Percentiles rank a stretch among this genome's conserved stretches.
These are phyloP conservation scores for Sungouiella blattae DNA, from an alignment of 805 yeast species.

Conservation along the genomic window DNA sequence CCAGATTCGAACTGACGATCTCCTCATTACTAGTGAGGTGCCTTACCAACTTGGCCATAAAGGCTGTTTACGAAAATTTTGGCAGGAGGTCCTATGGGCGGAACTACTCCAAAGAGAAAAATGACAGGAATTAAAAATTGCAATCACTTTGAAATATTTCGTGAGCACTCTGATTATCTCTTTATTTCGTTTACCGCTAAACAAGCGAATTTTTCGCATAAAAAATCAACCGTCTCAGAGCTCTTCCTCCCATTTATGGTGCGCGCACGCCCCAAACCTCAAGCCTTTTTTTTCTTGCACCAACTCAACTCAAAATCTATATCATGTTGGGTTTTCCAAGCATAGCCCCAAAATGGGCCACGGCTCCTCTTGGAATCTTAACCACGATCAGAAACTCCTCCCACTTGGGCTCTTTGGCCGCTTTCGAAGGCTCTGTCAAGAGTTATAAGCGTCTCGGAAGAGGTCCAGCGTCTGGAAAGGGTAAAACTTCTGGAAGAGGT, in stretches of 20 bases:
- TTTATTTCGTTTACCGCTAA: too few species aligned
- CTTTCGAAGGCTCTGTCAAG: constrained; percentile 59
- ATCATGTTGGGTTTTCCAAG: constrained; percentile 3
- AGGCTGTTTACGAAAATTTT: too few species aligned
- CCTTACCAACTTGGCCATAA: constrained; percentile 25
- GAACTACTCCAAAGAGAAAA: too few species aligned
- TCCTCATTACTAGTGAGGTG: constrained; percentile 31
- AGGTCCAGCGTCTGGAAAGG: constrained; percentile 90
- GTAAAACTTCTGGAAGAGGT: constrained; percentile 96
- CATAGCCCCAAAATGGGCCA: constrained; percentile 1
- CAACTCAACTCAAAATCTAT: neutral
- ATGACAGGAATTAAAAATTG: too few species aligned
- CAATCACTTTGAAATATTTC: too few species aligned
- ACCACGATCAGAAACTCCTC: constrained; percentile 37
- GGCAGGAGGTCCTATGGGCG: too few species aligned
- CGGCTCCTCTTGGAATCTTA: constrained; percentile 2
- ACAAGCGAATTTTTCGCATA: too few species aligned
- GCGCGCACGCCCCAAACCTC: neutral
- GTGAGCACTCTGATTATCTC: too few species aligned
- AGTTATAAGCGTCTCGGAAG: constrained; percentile 80
- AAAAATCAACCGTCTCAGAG: too few species aligned
- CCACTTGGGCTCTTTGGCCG: constrained; percentile 51
- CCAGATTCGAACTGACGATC: constrained; percentile 14
- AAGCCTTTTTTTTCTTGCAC: neutral
- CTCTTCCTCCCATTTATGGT: too few species aligned